Base-by-base conservation (phyloP, 805 yeast genomes). In the Ogataea glucozyma region DNA sequence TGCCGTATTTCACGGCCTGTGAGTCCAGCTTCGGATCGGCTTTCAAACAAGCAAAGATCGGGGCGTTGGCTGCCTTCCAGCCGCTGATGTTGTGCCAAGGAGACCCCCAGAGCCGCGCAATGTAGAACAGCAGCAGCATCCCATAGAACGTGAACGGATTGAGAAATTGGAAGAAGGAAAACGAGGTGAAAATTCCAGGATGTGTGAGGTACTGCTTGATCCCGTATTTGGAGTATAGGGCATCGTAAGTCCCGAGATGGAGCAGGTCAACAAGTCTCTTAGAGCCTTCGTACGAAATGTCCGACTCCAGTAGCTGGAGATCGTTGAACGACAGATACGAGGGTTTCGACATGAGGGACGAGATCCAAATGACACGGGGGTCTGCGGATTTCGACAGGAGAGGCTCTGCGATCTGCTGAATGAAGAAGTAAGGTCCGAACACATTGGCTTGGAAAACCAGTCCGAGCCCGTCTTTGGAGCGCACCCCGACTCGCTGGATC, bases 391-490 rank as follows among this genome's bases (percentile, higher is more conserved):
- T 53, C 3, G 65, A 60, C 8, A 64, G 51, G n/a, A 90, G 65
- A 26, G 79, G 64, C 2, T 78, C 78, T 29, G 71, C 62, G 16
- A 91, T 65, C 49, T 77, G 81, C 52, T 85, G 86, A 41, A 90
- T 72, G 40, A 93, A 67, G 62, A 82, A 93, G 67, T 86, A 90
- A 2, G 98, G 98, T 0, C 96, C 96, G 66, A 93, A 88, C n/a
- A 91, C 96, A 60, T 93, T 93, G 4, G 93, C 95, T 65, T 93
- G 96, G 69, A 91, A 93, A 4, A 89, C 88, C 22, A 85, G 67
- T 1, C 98, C 97, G 71, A 91, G 54, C 0, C 79, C 89, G 64
- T 93, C 99, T 14, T 57, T 61, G 1, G 96, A 79, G 56, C 76
- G 79, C 19, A 83, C 81, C 4, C 97, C 97, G 13, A 78, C 73